These are phyloP conservation scores for Drechslerella stenobrocha DNA, from an alignment of 2,329 filamentous ascomycete genomes.

Conservation along the genomic window DNA sequence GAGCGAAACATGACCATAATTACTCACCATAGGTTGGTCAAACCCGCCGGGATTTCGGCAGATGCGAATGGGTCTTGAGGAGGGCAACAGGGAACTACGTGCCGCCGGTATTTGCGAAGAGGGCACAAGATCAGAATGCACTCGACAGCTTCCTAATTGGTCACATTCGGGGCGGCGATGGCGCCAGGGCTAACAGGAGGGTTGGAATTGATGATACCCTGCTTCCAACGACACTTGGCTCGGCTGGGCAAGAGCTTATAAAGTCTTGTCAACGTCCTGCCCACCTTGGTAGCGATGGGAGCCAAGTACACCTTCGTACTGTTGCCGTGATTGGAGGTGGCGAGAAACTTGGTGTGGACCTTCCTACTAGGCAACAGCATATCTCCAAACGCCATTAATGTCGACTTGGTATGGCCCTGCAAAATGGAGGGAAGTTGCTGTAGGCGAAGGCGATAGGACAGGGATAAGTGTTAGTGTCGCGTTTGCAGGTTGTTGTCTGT, in stretches of 20 bases:
- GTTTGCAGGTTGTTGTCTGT: no score
- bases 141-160: slow-evolving; percentile 38
- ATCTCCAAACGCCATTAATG: no score
- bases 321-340: slow-evolving; percentile 17
- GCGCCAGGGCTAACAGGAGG: slow-evolving; percentile 11
- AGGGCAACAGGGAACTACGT: neutral
- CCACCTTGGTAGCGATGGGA: slow-evolving; percentile 30
- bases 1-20: slow-evolving; percentile 4
- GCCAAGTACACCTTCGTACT: slow-evolving; percentile 12
- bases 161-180: slow-evolving; percentile 18
- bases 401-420: no score
- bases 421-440: no score
- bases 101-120: slow-evolving; percentile 11
- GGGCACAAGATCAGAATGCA: neutral
- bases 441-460: no score
- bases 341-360: slow-evolving; percentile 12
- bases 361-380: no score
- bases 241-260: slow-evolving; percentile 48
- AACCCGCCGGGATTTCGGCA: slow-evolving; percentile 29
- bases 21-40: slow-evolving; percentile 18
- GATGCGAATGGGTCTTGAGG: slow-evolving; percentile 18
- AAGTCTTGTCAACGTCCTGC: slow-evolving; percentile 35
- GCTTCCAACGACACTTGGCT: slow-evolving; percentile 27
- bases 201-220: slow-evolving; percentile 12
- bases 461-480: no score